These are phyloP conservation scores for Uncinocarpus reesii DNA, from an alignment of 2,329 filamentous ascomycete genomes.

Conservation along the genomic window DNA sequence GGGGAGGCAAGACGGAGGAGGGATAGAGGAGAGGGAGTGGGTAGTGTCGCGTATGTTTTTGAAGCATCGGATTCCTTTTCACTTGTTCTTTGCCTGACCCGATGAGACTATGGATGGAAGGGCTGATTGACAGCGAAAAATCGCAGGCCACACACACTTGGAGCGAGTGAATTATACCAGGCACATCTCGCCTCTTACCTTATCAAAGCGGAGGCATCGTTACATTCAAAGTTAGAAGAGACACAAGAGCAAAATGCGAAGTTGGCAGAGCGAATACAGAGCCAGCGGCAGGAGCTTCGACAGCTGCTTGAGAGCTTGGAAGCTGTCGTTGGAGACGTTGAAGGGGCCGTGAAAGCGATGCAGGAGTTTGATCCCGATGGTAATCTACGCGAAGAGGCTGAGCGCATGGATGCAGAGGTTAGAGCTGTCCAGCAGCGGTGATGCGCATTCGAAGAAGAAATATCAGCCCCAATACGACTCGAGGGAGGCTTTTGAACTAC, in stretches of 20 bases:
- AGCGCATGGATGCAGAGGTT: conserved; percentile 37
- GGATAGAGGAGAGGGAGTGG: conserved; percentile 34
- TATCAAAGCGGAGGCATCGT: conserved; percentile 39
- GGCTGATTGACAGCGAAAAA: too few species aligned
- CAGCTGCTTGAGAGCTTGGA: conserved; percentile 46
- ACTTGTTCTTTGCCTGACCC: conserved; percentile 1
- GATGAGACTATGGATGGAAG: not conserved
- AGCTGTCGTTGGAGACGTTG: conserved; percentile 47
- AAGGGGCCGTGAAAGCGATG: conserved; percentile 40
- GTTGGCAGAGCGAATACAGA: conserved; percentile 42
- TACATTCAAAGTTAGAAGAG: conserved; percentile 41
- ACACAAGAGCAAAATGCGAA: conserved; percentile 46
- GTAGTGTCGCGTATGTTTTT: conserved; percentile 39
- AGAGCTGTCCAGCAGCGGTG: conserved; percentile 24
- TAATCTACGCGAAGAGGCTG: conserved; percentile 33
- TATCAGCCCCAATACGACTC: too few species aligned
- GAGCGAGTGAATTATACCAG: conserved; percentile 46
- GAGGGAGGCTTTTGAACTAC: too few species aligned
- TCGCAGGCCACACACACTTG: conserved; percentile 50
- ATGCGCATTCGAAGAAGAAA: too few species aligned
- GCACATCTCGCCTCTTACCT: conserved; percentile 52
- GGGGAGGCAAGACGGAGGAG: conserved; percentile 48
- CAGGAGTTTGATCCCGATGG: conserved; percentile 30
- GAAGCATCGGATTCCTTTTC: not conserved
- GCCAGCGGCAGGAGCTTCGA: conserved; percentile 50